phyloP scores from a whole-genome alignment of 2,329 filamentous ascomycete species.

The Ophiognomonia clavigignenti-juglandacearum region DNA sequence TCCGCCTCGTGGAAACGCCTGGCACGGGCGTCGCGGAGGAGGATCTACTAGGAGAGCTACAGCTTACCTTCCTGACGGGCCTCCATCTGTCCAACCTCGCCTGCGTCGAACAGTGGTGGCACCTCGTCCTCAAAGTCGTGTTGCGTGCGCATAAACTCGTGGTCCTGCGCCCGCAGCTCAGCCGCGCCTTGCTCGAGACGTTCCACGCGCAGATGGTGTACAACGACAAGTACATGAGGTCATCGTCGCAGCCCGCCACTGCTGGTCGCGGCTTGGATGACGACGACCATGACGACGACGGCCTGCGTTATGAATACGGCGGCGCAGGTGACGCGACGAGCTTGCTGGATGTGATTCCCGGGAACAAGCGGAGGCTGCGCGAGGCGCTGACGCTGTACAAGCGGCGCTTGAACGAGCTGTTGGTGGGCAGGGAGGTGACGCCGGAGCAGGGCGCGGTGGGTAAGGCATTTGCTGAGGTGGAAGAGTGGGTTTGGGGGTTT shows the following conservation, averaged over 20 bases:
- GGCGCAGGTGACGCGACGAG: conserved; percentile 8
- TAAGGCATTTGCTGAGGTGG: conserved; percentile 44
- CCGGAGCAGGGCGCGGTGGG: conserved; percentile 39
- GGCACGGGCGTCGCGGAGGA: conserved; percentile 25
- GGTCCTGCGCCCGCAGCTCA: conserved; percentile 37
- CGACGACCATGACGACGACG: not conserved
- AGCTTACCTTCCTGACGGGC: conserved; percentile 55
- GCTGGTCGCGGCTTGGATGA: too few species aligned
- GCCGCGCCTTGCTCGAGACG: conserved; percentile 40
- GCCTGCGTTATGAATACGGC: not conserved
- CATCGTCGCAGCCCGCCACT: too few species aligned
- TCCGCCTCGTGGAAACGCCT: conserved; percentile 31
- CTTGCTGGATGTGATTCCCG: conserved; percentile 30
- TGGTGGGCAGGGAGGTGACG: conserved; percentile 29
- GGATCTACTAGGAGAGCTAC: conserved; percentile 54
- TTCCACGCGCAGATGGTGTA: conserved; percentile 53
- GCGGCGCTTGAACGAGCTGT: conserved; percentile 43
- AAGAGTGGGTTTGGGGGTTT: conserved; percentile 39
- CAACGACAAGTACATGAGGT: conserved; percentile 44
- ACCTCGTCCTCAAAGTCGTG: conserved; percentile 46
- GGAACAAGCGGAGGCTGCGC: conserved; percentile 31
- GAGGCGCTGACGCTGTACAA: conserved; percentile 50
- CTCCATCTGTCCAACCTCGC: conserved; percentile 53
- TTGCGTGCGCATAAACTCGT: conserved; percentile 46
- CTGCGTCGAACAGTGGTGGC: conserved; percentile 60